phyloP scores from a whole-genome alignment of 768 basidiomycete genomes.

The Auricularia sp. region DNA sequence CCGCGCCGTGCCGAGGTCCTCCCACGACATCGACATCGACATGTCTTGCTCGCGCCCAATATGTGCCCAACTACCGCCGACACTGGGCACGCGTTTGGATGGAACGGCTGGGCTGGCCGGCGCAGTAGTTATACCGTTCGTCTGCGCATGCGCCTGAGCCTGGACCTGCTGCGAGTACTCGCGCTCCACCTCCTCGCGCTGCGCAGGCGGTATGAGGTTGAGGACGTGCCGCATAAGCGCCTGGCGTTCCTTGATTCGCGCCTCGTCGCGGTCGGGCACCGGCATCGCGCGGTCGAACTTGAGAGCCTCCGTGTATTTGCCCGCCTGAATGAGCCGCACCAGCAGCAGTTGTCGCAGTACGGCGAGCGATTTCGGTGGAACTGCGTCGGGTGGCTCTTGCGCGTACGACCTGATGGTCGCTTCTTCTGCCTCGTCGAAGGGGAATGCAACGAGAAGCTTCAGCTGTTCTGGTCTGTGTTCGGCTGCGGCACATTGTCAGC shows the following conservation, averaged over 20 bases:
- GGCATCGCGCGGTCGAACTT: neutral
- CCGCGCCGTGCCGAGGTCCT: neutral
- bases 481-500: neutral
- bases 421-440: neutral
- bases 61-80: neutral
- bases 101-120: neutral
- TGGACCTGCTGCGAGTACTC: neutral
- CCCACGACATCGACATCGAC: conserved; percentile 1
- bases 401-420: neutral
- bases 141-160: neutral
- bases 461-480: neutral
- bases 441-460: neutral
- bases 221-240: neutral
- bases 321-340: neutral
- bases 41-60: neutral
- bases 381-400: neutral
- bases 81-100: neutral
- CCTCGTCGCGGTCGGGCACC: neutral
- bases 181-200: neutral
- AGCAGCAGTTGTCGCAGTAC: neutral
- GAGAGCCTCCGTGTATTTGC: conserved; percentile 1
- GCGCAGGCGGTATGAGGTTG: neutral
- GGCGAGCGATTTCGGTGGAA: neutral
- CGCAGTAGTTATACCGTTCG: neutral
- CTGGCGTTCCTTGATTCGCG: neutral